These are phyloP conservation scores for Fraxinus latifolia DNA, from an alignment of 305 asterid genomes.

Conservation along the genomic window DNA sequence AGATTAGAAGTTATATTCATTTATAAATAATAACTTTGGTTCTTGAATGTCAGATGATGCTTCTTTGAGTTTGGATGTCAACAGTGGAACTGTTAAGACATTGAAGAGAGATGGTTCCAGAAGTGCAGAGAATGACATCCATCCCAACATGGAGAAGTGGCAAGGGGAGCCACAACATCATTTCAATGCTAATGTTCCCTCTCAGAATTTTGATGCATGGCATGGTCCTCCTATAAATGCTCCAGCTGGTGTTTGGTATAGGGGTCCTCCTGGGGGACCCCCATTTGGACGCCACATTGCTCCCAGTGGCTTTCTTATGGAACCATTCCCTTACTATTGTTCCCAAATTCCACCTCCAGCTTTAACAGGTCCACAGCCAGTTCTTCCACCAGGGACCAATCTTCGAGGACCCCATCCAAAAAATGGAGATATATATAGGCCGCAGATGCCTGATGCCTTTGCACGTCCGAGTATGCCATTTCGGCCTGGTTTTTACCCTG, in stretches of 20 bases:
- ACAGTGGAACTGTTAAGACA: constrained; percentile 44
- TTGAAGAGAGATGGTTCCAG: constrained; percentile 63
- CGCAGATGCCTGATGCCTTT: constrained; percentile 71
- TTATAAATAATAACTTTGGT: constrained; percentile 11
- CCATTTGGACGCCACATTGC: constrained; percentile 66
- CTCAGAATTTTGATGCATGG: constrained; percentile 84
- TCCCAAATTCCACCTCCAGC: constrained; percentile 73
- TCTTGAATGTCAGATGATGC: constrained; percentile 6
- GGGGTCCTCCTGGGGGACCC: constrained; percentile 82
- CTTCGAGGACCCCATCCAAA: constrained; percentile 86
- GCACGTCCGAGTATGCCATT: constrained; percentile 75
- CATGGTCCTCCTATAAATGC: constrained; percentile 74
- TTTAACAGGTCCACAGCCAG: constrained; percentile 68
- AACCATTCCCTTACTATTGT: constrained; percentile 72
- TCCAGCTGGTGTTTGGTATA: constrained; percentile 76
- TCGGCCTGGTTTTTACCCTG: constrained; percentile 86
- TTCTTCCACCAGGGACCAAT: constrained; percentile 54
- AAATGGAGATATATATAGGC: constrained; percentile 77
- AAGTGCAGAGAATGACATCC: constrained; percentile 52
- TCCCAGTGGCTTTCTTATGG: constrained; percentile 77
- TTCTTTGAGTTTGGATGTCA: constrained; percentile 51
- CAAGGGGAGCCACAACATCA: constrained; percentile 71
- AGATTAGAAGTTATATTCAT: background rate
- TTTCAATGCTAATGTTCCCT: constrained; percentile 52
- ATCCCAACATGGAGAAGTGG: constrained; percentile 64